Percentiles rank a stretch among this genome's conserved stretches.
Evolutionary conservation across 768 basidiomycete genomes (phyloP).

Genomic region (Suillus bovinus): DNA sequence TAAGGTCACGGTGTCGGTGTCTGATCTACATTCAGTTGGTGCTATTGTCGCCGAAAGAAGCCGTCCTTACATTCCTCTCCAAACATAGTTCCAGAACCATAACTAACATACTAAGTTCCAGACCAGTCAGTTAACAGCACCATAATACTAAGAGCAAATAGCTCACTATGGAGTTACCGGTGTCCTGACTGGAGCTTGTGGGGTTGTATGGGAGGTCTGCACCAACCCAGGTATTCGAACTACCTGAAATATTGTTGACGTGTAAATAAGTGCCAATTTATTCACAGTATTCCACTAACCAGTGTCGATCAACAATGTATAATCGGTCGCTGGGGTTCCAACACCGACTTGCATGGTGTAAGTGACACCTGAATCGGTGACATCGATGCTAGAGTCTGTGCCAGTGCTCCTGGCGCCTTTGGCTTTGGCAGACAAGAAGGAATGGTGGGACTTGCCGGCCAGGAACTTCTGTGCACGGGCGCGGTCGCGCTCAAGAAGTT

Average conservation of each 20-base stretch:
- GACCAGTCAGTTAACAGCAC: background rate
- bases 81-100: slow-evolving; percentile 54
- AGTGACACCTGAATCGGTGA: slow-evolving; percentile 54
- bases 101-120: slow-evolving; percentile 44
- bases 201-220: slow-evolving; percentile 43
- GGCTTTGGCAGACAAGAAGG: slow-evolving; percentile 36
- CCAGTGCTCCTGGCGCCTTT: slow-evolving; percentile 15
- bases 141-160: slow-evolving; percentile 26
- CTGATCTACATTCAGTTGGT: slow-evolving; percentile 23
- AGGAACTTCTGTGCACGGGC: slow-evolving; percentile 55
- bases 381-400: slow-evolving; percentile 41
- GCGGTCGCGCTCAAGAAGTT: slow-evolving; percentile 49
- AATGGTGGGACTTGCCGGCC: slow-evolving; percentile 54
- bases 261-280: background rate
- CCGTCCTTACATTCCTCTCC: slow-evolving; percentile 49
- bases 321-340: slow-evolving; percentile 46
- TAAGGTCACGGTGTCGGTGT: slow-evolving; percentile 46
- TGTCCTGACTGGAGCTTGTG: slow-evolving; percentile 43
- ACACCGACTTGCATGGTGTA: slow-evolving; percentile 52
- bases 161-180: slow-evolving; percentile 36
- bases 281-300: slow-evolving; percentile 29
- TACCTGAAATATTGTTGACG: slow-evolving; percentile 25
- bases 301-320: slow-evolving; percentile 54
- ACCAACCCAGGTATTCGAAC: slow-evolving; percentile 55
- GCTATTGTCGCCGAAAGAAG: slow-evolving; percentile 1